These are phyloP conservation scores for Phytophthora multivora DNA, from an alignment of 352 stramenopile species.

Conservation along the genomic window DNA sequence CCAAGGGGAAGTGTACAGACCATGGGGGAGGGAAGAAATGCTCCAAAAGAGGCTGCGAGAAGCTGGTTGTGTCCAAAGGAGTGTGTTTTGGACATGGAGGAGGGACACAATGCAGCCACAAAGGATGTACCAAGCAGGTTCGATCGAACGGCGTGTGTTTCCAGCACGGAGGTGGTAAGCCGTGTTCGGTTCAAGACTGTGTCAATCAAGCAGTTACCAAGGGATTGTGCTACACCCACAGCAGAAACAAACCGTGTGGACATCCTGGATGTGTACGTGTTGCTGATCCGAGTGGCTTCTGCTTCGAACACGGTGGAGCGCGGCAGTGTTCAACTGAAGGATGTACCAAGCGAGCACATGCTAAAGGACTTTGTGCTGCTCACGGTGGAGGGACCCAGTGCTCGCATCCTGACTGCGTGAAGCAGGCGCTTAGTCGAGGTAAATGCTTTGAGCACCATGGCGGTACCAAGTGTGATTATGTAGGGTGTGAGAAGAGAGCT, in stretches of 20 bases:
- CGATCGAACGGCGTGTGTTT: slow-evolving; percentile 1
- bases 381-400: slow-evolving; percentile 53
- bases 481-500: slow-evolving; percentile 32
- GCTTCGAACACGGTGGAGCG: slow-evolving; percentile 70
- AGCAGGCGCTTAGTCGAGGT: slow-evolving; percentile 47
- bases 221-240: slow-evolving; percentile 1
- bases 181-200: neutral
- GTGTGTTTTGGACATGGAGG: slow-evolving; percentile 66
- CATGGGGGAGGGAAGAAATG: slow-evolving; percentile 73
- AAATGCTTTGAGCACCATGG: slow-evolving; percentile 65
- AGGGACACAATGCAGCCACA: slow-evolving; percentile 49
- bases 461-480: slow-evolving; percentile 47
- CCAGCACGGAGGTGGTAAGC: slow-evolving; percentile 2
- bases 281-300: slow-evolving; percentile 55
- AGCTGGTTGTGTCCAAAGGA: slow-evolving; percentile 57
- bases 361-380: slow-evolving; percentile 51
- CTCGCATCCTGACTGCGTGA: slow-evolving; percentile 41
- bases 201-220: neutral
- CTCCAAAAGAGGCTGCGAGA: slow-evolving; percentile 52
- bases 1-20: slow-evolving; percentile 58
- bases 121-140: slow-evolving; percentile 60
- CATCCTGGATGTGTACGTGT: neutral
- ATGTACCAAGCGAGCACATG: slow-evolving; percentile 59
- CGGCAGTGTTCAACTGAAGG: slow-evolving; percentile 58
- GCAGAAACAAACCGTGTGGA: neutral